phyloP scores from a whole-genome alignment of 768 basidiomycete species.

The Suillus sp. region DNA sequence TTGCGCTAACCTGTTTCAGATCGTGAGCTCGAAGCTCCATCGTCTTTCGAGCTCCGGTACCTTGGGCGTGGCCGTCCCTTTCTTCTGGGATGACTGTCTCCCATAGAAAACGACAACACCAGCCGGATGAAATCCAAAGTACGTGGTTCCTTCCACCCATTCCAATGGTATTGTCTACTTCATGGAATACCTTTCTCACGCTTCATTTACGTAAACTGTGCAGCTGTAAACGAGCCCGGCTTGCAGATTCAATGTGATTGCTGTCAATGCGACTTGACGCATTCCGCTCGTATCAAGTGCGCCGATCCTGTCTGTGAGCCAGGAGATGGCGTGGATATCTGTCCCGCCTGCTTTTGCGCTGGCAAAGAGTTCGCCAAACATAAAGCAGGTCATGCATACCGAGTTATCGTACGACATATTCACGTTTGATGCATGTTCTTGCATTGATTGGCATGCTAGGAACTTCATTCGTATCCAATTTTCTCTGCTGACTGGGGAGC shows the following conservation, averaged over 20 bases:
- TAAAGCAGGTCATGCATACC: constrained; percentile 85
- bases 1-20: not conserved
- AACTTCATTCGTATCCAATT: constrained; percentile 95
- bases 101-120: constrained; percentile 63
- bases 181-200: constrained; percentile 30
- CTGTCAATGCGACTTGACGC: constrained; percentile 87
- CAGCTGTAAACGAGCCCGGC: constrained; percentile 81
- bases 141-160: constrained; percentile 26
- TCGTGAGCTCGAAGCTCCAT: not conserved
- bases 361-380: constrained; percentile 90
- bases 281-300: constrained; percentile 96
- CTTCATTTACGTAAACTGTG: constrained; percentile 31
- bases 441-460: constrained; percentile 48
- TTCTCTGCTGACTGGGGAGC: constrained; percentile 96
- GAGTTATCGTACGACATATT: constrained; percentile 71
- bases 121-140: constrained; percentile 69
- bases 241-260: constrained; percentile 83
- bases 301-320: constrained; percentile 78
- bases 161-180: not conserved
- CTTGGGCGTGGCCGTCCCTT: not conserved
- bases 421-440: constrained; percentile 4
- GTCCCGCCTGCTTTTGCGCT: constrained; percentile 88
- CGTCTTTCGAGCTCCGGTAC: not conserved
- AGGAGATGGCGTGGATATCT: constrained; percentile 87
- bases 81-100: constrained; percentile 57